A percentile compares a stretch with the other conserved stretches of the same genome.
These are phyloP conservation scores for Neoarthrinium moseri DNA, from an alignment of 2,329 filamentous ascomycete genomes.

Conservation along the genomic window DNA sequence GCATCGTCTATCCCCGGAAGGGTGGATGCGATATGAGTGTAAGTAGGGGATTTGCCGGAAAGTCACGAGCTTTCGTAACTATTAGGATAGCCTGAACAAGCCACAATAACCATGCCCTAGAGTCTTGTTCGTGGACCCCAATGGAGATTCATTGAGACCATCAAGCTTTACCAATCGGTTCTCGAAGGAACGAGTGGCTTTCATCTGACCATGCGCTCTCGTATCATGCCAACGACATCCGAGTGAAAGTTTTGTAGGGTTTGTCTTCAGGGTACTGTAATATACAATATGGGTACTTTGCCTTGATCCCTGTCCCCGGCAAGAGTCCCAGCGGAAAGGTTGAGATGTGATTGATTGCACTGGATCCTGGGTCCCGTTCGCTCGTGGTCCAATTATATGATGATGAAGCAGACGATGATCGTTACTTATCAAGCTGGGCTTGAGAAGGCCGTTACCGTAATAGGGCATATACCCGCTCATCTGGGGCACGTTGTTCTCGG, in stretches of 20 bases:
- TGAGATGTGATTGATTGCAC: slow-evolving; percentile 11
- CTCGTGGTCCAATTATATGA: slow-evolving; percentile 6
- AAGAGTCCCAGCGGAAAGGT: slow-evolving; percentile 9
- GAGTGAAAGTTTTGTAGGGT: neutral
- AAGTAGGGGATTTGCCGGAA: too few species aligned
- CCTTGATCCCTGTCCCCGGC: neutral
- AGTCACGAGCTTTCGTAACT: too few species aligned
- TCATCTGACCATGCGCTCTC: too few species aligned
- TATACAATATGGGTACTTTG: neutral
- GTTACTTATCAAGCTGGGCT: slow-evolving; percentile 2
- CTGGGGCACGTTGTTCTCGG: slow-evolving; percentile 7
- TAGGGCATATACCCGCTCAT: slow-evolving; percentile 7
- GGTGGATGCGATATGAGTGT: too few species aligned
- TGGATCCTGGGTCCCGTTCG: slow-evolving; percentile 3
- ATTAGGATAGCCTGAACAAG: too few species aligned
- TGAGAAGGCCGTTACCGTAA: slow-evolving; percentile 3
- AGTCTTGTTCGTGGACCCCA: too few species aligned
- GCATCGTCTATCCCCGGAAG: too few species aligned
- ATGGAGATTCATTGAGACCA: too few species aligned
- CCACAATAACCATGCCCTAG: too few species aligned
- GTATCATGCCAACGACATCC: too few species aligned
- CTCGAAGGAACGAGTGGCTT: too few species aligned
- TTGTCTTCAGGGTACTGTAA: neutral
- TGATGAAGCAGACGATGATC: slow-evolving; percentile 5
- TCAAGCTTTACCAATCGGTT: too few species aligned